phyloP scores from a whole-genome alignment of 1,284 basidiomycete species.

The Violaceomyces palustris region DNA sequence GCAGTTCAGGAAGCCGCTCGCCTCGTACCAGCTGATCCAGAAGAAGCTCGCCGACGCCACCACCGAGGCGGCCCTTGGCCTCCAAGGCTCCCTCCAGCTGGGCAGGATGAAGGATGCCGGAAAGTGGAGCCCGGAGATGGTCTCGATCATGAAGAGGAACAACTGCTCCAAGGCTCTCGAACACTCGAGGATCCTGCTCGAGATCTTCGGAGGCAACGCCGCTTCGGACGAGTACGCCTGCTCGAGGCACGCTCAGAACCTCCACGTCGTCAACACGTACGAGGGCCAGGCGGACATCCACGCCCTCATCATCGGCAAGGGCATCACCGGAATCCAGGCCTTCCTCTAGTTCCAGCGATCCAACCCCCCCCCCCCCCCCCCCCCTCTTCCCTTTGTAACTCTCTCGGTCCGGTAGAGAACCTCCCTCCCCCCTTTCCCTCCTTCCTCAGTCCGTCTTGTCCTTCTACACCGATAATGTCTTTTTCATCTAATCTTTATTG shows the following conservation, averaged over 20 bases:
- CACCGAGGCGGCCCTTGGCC: constrained; percentile 75
- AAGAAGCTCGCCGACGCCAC: constrained; percentile 93
- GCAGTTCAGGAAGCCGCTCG: constrained; percentile 83
- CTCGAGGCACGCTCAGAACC: constrained; percentile 36
- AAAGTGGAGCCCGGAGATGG: constrained; percentile 71
- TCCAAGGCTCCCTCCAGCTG: constrained; percentile 66
- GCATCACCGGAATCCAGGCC: constrained; percentile 77
- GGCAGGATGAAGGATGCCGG: constrained; percentile 82
- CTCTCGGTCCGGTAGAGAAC: no score
- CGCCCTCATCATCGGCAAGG: constrained; percentile 78
- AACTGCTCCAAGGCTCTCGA: constrained; percentile 80
- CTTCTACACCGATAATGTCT: no score
- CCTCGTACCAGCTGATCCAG: constrained; percentile 85
- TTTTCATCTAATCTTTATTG: no score
- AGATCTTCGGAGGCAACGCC: constrained; percentile 61
- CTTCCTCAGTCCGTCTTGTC: no score
- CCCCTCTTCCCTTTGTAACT: no score
- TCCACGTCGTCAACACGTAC: constrained; percentile 47
- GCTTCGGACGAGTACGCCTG: constrained; percentile 52
- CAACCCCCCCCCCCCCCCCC: no score
- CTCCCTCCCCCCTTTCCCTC: no score
- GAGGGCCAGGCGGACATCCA: constrained; percentile 45
- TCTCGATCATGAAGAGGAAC: constrained; percentile 90
- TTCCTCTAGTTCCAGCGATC: no score
- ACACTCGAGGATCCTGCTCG: constrained; percentile 51